Conservation (phyloP, 768 basidiomycete genomes). For the Boletales sp. region DNA sequence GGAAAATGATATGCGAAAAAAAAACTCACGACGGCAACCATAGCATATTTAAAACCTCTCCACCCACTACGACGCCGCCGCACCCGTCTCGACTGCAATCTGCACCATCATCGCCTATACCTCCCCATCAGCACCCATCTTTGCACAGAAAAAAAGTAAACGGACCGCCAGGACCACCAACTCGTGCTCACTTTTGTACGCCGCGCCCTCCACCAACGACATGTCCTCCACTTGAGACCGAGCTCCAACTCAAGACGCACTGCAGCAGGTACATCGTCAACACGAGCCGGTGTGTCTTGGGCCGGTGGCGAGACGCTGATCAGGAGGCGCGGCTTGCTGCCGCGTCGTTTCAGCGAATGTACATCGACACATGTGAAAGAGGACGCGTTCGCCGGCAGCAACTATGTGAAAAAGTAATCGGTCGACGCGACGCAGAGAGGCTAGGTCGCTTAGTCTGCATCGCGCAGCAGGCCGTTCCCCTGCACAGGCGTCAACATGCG, state of each 20-base stretch:
- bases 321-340: constrained; percentile 51
- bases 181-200: constrained; percentile 52
- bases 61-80: constrained; percentile 35
- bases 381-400: constrained; percentile 42
- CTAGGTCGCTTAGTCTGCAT: constrained; percentile 35
- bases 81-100: constrained; percentile 36
- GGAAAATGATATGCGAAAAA: no score
- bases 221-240: constrained; percentile 32
- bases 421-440: neutral
- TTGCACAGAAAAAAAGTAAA: neutral
- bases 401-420: constrained; percentile 24
- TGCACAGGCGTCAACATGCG: constrained; percentile 55
- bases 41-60: constrained; percentile 36
- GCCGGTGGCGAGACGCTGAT: constrained; percentile 44
- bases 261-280: constrained; percentile 55
- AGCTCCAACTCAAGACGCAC: constrained; percentile 57
- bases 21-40: no score
- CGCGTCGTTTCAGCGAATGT: constrained; percentile 50
- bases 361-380: constrained; percentile 55
- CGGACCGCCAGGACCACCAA: constrained; percentile 61
- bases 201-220: constrained; percentile 43
- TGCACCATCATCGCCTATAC: constrained; percentile 47
- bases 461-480: constrained; percentile 35
- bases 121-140: neutral
- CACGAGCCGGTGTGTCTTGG: constrained; percentile 52